Evolutionary conservation across 2,329 filamentous ascomycete genomes (phyloP), one percentile per base, ranked within the genome.

Genomic region (Aspergillus sp.): DNA sequence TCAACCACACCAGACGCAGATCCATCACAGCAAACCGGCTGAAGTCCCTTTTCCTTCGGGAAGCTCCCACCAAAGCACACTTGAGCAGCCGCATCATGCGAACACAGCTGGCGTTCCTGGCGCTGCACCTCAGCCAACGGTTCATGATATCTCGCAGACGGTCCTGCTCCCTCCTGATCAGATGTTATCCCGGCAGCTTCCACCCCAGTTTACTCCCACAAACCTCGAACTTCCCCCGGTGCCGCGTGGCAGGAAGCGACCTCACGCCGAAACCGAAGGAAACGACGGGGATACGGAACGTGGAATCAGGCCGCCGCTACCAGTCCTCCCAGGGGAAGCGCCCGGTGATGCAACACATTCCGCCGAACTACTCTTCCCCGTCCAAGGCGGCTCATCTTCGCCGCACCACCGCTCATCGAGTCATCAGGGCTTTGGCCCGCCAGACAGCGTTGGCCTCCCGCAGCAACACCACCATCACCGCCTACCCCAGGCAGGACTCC

Each of bases 381-480:
- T 52, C 13, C 55, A 57, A 14, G 42, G 39, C 12, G 57, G 57
- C 24, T n/a, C n/a, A n/a, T 45, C 48, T 25, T 48, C 52, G 13
- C 45, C 52, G 7, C 52, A 43, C 14, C 41, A 53, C 31, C 54
- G 51, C 26, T 41, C 45, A 26, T 36, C 51, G 28, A 37, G 51
- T 13, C 41, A 43, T 15, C 56, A 56, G 32, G 44, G 47, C 15
- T 61, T 52, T 32, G 63, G 38, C 50, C 66, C 33, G 51, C 68
- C 33, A 52, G 61, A 51, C 15, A 49, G 52, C 33, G 53, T 57
- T 45, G 63, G 67, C 22, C 58, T 61, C 35, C 63, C 67, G 15
- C 72, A 73, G 24, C 75, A 74, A 29, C 84, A 93, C 52, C 84
- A 89, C 49, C 86, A 94, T 49, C 84, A 88, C 48, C 79, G 80